These are phyloP conservation scores for Mortierella polycephala DNA, from an alignment of 371 early-diverging fungal genomes.

Conservation along the genomic window DNA sequence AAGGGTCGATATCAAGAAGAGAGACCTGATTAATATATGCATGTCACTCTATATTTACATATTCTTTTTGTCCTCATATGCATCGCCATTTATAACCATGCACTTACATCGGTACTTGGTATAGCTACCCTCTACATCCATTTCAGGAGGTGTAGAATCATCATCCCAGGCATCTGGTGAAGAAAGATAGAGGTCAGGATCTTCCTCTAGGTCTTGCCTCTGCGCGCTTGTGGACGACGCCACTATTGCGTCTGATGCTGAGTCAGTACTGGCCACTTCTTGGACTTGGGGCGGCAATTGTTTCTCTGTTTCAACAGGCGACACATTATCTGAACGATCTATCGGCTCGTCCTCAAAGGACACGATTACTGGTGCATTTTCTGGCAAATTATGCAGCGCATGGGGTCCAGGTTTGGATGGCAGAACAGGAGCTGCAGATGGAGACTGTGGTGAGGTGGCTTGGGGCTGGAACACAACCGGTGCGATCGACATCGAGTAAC, in stretches of 20 bases:
- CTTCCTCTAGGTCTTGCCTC: conserved; percentile 3
- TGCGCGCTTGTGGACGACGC: neutral
- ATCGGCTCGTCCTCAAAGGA: conserved; percentile 4
- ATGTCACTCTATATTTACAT: neutral
- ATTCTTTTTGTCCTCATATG: neutral
- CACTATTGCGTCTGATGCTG: neutral
- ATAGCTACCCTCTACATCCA: conserved; percentile 49
- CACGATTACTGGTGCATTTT: conserved; percentile 25
- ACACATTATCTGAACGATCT: no score
- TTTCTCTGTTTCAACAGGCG: no score
- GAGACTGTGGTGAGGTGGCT: neutral
- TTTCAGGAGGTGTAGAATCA: conserved; percentile 41
- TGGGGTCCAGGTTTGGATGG: conserved; percentile 37
- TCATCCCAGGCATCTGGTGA: conserved; percentile 49
- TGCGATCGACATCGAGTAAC: no score
- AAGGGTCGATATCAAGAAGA: neutral
- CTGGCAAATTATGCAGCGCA: conserved; percentile 27
- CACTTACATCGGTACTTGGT: conserved; percentile 41
- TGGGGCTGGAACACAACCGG: neutral
- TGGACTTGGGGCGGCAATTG: no score
- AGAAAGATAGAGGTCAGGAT: conserved; percentile 17
- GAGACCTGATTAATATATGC: no score
- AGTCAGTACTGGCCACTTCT: neutral
- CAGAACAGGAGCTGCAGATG: neutral
- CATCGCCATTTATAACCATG: neutral